Evolutionary conservation across 2,329 filamentous ascomycete genomes (phyloP).

Genomic region (Penicillium aurantiogriseum): DNA sequence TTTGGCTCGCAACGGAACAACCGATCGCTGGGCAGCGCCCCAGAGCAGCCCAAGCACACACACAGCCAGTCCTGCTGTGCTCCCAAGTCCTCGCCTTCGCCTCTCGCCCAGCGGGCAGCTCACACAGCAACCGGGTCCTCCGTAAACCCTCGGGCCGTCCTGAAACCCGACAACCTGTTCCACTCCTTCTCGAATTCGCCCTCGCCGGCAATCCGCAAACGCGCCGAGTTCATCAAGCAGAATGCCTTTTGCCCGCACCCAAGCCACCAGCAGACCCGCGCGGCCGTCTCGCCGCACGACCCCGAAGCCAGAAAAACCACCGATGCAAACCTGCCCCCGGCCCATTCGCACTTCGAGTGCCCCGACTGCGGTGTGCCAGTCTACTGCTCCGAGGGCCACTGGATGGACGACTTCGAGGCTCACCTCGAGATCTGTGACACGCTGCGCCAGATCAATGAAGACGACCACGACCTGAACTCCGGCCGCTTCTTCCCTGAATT

Average conservation of each 20-base stretch:
- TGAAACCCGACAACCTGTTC: conserved; percentile 81
- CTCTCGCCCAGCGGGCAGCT: conserved; percentile 29
- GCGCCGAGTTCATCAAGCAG: conserved; percentile 87
- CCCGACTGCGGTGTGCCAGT: conserved; percentile 93
- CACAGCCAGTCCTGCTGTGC: conserved; percentile 4
- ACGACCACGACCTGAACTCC: conserved; percentile 90
- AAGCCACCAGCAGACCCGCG: conserved; percentile 72
- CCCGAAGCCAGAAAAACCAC: conserved; percentile 59
- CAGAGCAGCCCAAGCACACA: conserved; percentile 20
- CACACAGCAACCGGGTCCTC: conserved; percentile 25
- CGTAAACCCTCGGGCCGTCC: conserved; percentile 41
- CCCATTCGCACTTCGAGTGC: conserved; percentile 89
- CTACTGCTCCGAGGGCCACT: conserved; percentile 91
- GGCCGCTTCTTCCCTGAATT: conserved; percentile 93
- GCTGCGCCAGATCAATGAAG: conserved; percentile 90
- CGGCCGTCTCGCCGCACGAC: conserved; percentile 64
- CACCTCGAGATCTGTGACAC: conserved; percentile 92
- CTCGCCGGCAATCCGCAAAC: conserved; percentile 78
- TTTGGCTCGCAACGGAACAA: conserved; percentile 30
- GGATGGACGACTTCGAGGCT: conserved; percentile 91
- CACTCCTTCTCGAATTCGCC: conserved; percentile 89
- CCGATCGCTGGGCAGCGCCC: conserved; percentile 18
- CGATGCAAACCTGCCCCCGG: conserved; percentile 58
- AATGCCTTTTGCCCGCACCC: conserved; percentile 94
- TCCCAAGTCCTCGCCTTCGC: conserved; percentile 14